Conservation (phyloP, 2,329 filamentous ascomycete genomes). For the Biscogniauxia sp. region DNA sequence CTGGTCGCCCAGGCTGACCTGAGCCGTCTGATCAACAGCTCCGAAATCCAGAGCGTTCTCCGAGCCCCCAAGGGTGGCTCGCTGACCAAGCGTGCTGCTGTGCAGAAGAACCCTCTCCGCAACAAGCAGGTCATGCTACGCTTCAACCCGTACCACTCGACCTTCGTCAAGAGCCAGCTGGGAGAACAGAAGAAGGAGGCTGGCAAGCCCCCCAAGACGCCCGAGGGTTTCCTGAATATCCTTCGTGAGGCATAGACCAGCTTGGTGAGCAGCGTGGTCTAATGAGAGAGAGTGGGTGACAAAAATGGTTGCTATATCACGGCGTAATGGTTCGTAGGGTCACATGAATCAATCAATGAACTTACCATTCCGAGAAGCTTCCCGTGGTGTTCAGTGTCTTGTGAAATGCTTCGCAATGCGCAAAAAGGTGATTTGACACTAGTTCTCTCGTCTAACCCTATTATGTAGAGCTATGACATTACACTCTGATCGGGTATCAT, state of each 20-base stretch:
- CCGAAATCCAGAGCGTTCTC: conserved; percentile 95
- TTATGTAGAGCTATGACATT: background rate
- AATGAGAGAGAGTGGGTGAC: conserved; percentile 4
- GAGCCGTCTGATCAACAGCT: conserved; percentile 97
- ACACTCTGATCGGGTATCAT: no score
- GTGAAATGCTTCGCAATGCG: background rate
- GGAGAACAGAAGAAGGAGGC: conserved; percentile 65
- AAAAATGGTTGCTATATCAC: conserved; percentile 26
- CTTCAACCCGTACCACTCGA: conserved; percentile 95
- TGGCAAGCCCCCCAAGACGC: conserved; percentile 54
- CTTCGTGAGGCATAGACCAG: conserved; percentile 33
- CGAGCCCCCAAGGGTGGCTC: conserved; percentile 86
- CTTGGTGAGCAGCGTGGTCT: conserved; percentile 37
- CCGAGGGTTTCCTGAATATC: conserved; percentile 30
- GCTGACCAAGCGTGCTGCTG: conserved; percentile 81
- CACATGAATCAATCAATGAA: conserved; percentile 33
- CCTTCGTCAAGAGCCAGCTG: conserved; percentile 83
- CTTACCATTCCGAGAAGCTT: conserved; percentile 28
- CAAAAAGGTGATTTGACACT: background rate
- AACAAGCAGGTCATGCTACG: conserved; percentile 99
- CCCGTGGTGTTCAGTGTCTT: conserved; percentile 2
- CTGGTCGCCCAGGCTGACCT: conserved; percentile 93
- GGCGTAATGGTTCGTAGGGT: conserved; percentile 36
- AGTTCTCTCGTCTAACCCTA: background rate
- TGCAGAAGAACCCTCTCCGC: conserved; percentile 98